These are phyloP conservation scores for Tylopilus vinaceipallidus DNA, from an alignment of 768 basidiomycete species.

Conservation along the genomic window DNA sequence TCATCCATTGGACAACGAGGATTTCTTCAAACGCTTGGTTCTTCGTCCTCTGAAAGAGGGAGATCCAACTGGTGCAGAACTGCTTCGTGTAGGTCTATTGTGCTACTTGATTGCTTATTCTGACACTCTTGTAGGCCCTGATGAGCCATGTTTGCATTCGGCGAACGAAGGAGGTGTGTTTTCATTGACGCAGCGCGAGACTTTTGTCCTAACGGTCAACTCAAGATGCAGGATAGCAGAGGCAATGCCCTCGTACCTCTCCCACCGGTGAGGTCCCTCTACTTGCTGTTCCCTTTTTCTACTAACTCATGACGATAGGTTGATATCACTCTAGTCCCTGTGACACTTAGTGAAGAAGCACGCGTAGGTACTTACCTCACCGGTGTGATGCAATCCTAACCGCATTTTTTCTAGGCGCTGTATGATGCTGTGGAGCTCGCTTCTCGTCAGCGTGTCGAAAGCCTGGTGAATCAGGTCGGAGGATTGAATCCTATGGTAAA, in stretches of 20 bases:
- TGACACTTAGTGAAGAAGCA: constrained; percentile 60
- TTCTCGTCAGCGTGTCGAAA: constrained; percentile 62
- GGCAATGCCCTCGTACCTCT: constrained; percentile 75
- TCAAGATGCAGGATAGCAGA: constrained; percentile 77
- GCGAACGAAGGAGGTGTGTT: constrained; percentile 72
- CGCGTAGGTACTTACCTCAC: constrained; percentile 45
- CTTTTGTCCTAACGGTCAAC: constrained; percentile 17
- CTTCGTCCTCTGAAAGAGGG: constrained; percentile 76
- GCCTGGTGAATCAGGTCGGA: constrained; percentile 42
- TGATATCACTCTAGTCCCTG: constrained; percentile 72
- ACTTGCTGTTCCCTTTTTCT: background rate
- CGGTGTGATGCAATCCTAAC: constrained; percentile 1
- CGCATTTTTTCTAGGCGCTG: constrained; percentile 41
- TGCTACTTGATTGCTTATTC: background rate
- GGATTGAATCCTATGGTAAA: constrained; percentile 43
- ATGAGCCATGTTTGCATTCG: constrained; percentile 80
- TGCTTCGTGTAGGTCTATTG: constrained; percentile 55
- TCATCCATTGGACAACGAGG: constrained; percentile 76
- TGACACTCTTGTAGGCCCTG: constrained; percentile 47
- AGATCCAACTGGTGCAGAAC: constrained; percentile 61
- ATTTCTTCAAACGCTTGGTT: constrained; percentile 77
- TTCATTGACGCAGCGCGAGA: background rate
- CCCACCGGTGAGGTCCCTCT: constrained; percentile 51
- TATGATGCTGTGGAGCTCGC: constrained; percentile 69
- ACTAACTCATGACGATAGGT: constrained; percentile 45